Conservation (phyloP, 495 filamentous ascomycete species). For the Talaromyces liani region DNA sequence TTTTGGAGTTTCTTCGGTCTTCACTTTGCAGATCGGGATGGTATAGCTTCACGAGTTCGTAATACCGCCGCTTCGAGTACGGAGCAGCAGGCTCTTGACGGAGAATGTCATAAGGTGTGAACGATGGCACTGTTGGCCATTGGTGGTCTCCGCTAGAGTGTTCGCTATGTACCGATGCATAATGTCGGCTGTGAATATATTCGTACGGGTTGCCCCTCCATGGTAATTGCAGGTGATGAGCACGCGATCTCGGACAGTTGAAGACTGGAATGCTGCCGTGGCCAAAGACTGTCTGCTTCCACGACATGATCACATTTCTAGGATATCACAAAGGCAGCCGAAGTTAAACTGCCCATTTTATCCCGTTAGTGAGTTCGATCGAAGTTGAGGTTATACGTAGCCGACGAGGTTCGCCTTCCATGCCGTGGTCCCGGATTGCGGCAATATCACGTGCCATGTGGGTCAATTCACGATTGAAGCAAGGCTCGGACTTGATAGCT, state of each 20-base stretch:
- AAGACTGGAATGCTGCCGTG: slow-evolving; percentile 21
- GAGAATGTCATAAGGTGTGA: slow-evolving; percentile 91
- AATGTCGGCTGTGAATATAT: slow-evolving; percentile 14
- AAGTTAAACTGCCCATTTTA: slow-evolving; percentile 7
- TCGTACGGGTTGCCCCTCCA: slow-evolving; percentile 3
- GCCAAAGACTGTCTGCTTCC: slow-evolving; percentile 20
- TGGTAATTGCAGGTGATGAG: neutral
- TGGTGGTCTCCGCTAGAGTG: slow-evolving; percentile 15
- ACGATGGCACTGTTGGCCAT: slow-evolving; percentile 28
- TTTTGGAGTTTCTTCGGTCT: slow-evolving; percentile 38
- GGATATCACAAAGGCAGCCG: neutral
- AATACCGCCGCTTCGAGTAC: slow-evolving; percentile 79
- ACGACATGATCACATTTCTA: slow-evolving; percentile 35
- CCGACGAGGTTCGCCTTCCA: neutral
- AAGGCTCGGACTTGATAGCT: neutral
- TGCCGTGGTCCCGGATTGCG: neutral
- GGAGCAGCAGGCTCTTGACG: slow-evolving; percentile 49
- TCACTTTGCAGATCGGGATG: slow-evolving; percentile 71
- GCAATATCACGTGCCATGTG: neutral
- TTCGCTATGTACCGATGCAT: slow-evolving; percentile 23
- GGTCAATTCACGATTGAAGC: neutral
- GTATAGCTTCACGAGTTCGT: slow-evolving; percentile 89
- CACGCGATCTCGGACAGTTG: slow-evolving; percentile 16
- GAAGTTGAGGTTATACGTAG: neutral
- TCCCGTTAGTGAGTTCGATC: neutral